Percentiles rank a stretch among this genome's conserved stretches.
These are phyloP conservation scores for Groenewaldozyma salmanticensis DNA, from an alignment of 805 yeast genomes.

Conservation along the genomic window DNA sequence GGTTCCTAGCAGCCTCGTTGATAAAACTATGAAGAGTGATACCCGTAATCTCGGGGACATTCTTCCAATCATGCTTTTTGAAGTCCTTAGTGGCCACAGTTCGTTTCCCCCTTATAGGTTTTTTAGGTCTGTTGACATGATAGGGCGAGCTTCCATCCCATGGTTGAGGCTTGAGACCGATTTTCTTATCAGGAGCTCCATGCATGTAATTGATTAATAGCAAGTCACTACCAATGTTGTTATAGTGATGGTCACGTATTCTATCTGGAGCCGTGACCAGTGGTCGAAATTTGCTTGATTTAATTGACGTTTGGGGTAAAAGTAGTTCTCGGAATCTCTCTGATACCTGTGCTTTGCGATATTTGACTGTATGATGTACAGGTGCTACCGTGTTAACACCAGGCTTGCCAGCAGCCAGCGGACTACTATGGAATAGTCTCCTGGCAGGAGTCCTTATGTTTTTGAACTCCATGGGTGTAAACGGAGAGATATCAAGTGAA, in stretches of 20 bases:
- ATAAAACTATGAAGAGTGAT: conserved; percentile 70
- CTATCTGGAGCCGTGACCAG: conserved; percentile 69
- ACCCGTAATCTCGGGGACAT: conserved; percentile 63
- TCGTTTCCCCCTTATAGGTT: conserved; percentile 61
- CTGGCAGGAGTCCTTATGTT: too few relatives aligned
- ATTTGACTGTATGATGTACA: conserved; percentile 79
- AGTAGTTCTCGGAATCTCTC: conserved; percentile 65
- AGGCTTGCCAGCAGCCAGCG: conserved; percentile 29
- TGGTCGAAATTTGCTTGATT: conserved; percentile 73
- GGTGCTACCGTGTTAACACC: conserved; percentile 76
- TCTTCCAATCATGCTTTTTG: conserved; percentile 52
- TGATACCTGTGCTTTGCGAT: conserved; percentile 63
- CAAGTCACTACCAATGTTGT: conserved; percentile 67
- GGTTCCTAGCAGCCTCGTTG: conserved; percentile 47
- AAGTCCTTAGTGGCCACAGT: conserved; percentile 66
- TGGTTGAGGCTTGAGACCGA: conserved; percentile 64
- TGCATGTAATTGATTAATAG: conserved; percentile 71
- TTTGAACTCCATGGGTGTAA: conserved; percentile 1
- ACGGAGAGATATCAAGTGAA: background rate
- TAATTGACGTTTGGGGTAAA: conserved; percentile 60
- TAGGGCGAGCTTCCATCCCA: conserved; percentile 89
- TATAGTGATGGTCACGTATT: conserved; percentile 62
- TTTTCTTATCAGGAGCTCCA: conserved; percentile 36
- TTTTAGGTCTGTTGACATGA: conserved; percentile 70
- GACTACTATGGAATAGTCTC: conserved; percentile 15